Evolutionary conservation across 306 rosid species (phyloP).

Genomic region (Vicia sativa): DNA sequence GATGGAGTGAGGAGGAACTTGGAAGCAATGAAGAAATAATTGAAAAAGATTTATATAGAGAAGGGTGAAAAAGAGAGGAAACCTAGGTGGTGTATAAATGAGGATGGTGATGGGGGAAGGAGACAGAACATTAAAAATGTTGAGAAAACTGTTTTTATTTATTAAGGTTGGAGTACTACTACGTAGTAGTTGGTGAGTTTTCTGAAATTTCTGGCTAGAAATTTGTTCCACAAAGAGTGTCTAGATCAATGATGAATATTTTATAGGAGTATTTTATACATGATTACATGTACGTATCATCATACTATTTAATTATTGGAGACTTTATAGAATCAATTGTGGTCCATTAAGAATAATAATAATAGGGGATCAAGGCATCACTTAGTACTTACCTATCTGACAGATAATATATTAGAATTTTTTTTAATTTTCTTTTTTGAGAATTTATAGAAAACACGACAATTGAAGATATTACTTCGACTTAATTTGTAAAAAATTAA

Average conservation of each 20-base stretch:
- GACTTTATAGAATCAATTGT: constrained; percentile 38
- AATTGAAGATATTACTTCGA: too few relatives aligned
- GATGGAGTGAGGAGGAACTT: not conserved
- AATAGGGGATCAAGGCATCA: constrained; percentile 33
- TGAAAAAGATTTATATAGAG: constrained; percentile 15
- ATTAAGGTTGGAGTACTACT: constrained; percentile 46
- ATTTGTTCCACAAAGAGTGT: constrained; percentile 45
- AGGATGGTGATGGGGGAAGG: constrained; percentile 36
- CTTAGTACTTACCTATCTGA: constrained; percentile 33
- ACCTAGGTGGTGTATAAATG: constrained; percentile 53
- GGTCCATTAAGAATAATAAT: constrained; percentile 38
- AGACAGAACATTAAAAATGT: constrained; percentile 47
- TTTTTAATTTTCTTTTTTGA: too few relatives aligned
- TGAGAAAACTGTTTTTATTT: constrained; percentile 37
- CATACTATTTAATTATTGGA: constrained; percentile 33
- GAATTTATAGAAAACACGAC: too few relatives aligned
- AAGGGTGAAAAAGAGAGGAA: constrained; percentile 35
- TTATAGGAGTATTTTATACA: not conserved
- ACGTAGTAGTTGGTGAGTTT: constrained; percentile 52
- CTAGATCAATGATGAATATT: constrained; percentile 48
- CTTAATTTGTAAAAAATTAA: too few relatives aligned
- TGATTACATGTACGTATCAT: constrained; percentile 37
- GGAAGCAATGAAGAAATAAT: constrained; percentile 20
- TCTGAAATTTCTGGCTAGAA: constrained; percentile 51
- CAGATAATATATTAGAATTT: constrained; percentile 23